phyloP scores from a whole-genome alignment of 1,139 yeast species.

The Maudiozyma humilis region DNA sequence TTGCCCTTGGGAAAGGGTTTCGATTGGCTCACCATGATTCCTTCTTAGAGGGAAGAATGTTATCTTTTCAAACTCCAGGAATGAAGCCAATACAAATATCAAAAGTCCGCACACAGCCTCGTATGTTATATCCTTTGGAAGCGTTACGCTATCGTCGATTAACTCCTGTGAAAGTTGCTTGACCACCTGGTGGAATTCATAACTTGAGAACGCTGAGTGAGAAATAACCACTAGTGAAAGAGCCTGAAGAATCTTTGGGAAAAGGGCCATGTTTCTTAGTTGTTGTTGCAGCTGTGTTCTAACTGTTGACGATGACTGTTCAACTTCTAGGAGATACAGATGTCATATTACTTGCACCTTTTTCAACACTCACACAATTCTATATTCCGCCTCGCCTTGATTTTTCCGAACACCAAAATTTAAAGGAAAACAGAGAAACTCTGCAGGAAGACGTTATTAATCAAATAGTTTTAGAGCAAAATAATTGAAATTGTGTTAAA shows the following conservation, averaged over 20 bases:
- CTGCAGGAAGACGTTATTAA: no score
- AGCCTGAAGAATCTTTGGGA: constrained; percentile 16
- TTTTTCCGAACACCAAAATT: no score
- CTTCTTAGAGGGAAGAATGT: constrained; percentile 18
- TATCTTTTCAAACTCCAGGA: constrained; percentile 23
- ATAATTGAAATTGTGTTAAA: no score
- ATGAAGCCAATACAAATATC: constrained; percentile 20
- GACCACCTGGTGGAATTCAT: constrained; percentile 26
- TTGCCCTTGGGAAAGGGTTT: constrained; percentile 16
- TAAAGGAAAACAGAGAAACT: no score
- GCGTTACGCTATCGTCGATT: not conserved
- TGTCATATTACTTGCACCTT: no score
- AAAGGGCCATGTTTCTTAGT: constrained; percentile 6
- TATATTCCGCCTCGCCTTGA: no score
- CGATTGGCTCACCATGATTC: constrained; percentile 12
- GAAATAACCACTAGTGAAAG: constrained; percentile 22
- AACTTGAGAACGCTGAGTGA: constrained; percentile 31
- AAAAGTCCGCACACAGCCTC: constrained; percentile 24
- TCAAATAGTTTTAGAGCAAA: no score
- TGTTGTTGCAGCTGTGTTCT: not conserved
- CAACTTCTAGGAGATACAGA: not conserved
- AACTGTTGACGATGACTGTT: not conserved
- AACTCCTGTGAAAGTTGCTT: constrained; percentile 10
- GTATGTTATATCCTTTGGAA: constrained; percentile 27
- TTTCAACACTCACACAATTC: no score